Evolutionary conservation across 192 early-diverging fungal genomes (phyloP).

Genomic region (Backusella australiensis): DNA sequence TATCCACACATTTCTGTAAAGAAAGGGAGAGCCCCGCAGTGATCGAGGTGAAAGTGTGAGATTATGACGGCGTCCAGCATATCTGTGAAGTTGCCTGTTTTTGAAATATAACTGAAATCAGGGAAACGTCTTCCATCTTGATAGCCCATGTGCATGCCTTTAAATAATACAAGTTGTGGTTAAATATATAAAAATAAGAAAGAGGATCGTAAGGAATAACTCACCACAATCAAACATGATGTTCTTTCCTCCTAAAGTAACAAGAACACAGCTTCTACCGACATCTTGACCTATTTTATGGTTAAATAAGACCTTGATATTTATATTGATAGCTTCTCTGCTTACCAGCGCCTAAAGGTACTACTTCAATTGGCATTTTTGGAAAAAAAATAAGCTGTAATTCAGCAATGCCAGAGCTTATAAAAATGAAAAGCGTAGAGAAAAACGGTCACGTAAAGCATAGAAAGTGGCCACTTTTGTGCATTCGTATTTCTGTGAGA

Average conservation of each 20-base stretch:
- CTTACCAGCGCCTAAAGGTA: constrained; percentile 59
- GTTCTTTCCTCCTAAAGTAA: constrained; percentile 74
- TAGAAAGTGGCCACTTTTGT: too few species aligned
- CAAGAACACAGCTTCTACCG: constrained; percentile 79
- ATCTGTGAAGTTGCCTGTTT: constrained; percentile 73
- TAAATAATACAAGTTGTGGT: not conserved
- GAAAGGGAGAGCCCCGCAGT: constrained; percentile 94
- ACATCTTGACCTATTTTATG: constrained; percentile 82
- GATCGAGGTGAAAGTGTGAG: constrained; percentile 97
- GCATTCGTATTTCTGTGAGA: too few species aligned
- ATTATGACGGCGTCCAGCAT: constrained; percentile 92
- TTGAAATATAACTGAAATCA: constrained; percentile 92
- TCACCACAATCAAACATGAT: constrained; percentile 89
- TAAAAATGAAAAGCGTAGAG: too few species aligned
- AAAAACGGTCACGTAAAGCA: too few species aligned
- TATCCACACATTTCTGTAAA: constrained; percentile 96
- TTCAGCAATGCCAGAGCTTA: too few species aligned
- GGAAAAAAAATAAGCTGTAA: too few species aligned
- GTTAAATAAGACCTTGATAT: not conserved
- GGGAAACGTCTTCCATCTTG: constrained; percentile 91
- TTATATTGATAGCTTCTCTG: not conserved
- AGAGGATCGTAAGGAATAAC: not conserved
- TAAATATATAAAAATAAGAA: not conserved
- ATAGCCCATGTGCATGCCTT: constrained; percentile 92
- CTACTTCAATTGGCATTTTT: constrained; percentile 11